Conservation (phyloP, 1,284 basidiomycete species). For the Melampsora americana region DNA sequence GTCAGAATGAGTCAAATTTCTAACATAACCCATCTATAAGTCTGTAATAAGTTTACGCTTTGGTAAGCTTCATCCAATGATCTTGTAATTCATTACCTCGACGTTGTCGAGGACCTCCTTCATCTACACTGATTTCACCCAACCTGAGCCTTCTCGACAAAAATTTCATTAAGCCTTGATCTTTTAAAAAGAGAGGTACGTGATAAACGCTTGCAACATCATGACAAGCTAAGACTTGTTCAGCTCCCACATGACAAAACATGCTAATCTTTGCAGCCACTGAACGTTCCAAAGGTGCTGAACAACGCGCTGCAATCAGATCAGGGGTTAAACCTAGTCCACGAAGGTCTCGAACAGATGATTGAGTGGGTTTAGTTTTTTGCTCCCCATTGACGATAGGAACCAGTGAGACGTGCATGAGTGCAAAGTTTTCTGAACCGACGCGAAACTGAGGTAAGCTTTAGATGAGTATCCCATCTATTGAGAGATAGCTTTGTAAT, state of each 20-base stretch:
- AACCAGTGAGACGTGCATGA: constrained; percentile 96
- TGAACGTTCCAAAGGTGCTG: constrained; percentile 66
- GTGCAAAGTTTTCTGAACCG: constrained; percentile 92
- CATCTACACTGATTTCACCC: constrained; percentile 61
- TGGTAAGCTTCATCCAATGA: constrained; percentile 80
- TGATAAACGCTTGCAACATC: constrained; percentile 97
- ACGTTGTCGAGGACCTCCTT: constrained; percentile 59
- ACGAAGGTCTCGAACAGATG: constrained; percentile 87
- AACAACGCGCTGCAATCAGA: constrained; percentile 87
- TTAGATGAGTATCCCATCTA: not conserved
- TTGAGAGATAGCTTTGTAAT: too few relatives aligned
- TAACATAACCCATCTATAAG: not conserved
- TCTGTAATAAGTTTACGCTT: constrained; percentile 59
- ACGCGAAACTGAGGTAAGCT: constrained; percentile 77
- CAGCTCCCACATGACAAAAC: constrained; percentile 94
- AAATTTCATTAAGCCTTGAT: constrained; percentile 85
- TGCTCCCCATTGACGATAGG: constrained; percentile 98
- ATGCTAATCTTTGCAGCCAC: constrained; percentile 97
- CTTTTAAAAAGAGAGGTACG: constrained; percentile 85
- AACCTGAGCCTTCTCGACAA: constrained; percentile 78
- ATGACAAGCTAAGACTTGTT: constrained; percentile 94
- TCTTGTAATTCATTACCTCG: constrained; percentile 67
- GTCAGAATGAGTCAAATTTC: not conserved
- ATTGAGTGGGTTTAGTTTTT: constrained; percentile 98
- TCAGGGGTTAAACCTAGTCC: constrained; percentile 92